phyloP scores from a whole-genome alignment of 305 asterid genomes.

The Petunia hybrid region DNA sequence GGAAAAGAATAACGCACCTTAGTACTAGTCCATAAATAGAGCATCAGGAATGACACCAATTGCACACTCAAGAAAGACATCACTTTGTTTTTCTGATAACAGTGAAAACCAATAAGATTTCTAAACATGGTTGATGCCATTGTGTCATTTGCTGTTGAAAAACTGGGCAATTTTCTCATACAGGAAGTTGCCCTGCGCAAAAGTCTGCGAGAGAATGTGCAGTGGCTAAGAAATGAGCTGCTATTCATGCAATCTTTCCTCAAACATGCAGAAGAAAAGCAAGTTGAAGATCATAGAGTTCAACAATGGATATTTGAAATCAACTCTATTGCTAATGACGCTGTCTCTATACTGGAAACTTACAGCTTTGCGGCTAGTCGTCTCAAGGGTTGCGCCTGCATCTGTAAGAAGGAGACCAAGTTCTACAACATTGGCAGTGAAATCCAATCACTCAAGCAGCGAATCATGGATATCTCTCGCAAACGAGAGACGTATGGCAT shows the following conservation, averaged over 20 bases:
- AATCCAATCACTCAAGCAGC: slow-evolving; percentile 25
- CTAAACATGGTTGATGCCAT: slow-evolving; percentile 35
- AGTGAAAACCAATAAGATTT: background rate
- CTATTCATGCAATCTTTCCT: slow-evolving; percentile 42
- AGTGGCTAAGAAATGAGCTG: slow-evolving; percentile 37
- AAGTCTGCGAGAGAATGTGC: slow-evolving; percentile 31
- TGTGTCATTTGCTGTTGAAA: slow-evolving; percentile 36
- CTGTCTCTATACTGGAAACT: slow-evolving; percentile 33
- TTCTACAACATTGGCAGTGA: background rate
- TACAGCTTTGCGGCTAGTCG: slow-evolving; percentile 8
- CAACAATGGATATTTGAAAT: slow-evolving; percentile 41
- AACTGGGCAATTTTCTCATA: slow-evolving; percentile 31
- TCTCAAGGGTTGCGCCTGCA: slow-evolving; percentile 25
- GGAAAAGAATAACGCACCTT: no score
- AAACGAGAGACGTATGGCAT: slow-evolving; percentile 33
- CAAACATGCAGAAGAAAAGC: slow-evolving; percentile 39
- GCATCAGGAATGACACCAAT: no score
- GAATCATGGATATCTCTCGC: slow-evolving; percentile 29
- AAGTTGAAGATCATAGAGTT: slow-evolving; percentile 18
- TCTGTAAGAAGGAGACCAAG: slow-evolving; percentile 26
- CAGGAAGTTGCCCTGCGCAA: slow-evolving; percentile 25
- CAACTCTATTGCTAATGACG: slow-evolving; percentile 34
- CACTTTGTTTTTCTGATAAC: no score
- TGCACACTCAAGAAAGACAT: no score
- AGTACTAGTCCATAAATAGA: no score